Evolutionary conservation across 2,329 filamentous ascomycete genomes (phyloP).

Genomic region (Neoarthrinium moseri): DNA sequence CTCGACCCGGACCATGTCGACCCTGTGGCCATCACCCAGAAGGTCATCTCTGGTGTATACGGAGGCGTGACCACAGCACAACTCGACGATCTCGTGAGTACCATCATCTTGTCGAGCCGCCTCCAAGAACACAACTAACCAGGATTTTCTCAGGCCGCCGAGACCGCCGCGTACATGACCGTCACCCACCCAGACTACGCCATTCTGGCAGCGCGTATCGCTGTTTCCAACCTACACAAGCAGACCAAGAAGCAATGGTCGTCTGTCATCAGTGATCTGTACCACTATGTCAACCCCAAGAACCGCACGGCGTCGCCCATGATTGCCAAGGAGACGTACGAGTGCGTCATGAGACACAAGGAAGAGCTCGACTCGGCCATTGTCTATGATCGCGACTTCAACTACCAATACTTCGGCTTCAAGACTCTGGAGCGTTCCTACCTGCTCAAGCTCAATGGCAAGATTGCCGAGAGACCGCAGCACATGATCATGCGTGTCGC

Average conservation of each 20-base stretch:
- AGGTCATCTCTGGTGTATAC: slow-evolving; percentile 99
- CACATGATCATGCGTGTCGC: slow-evolving; percentile 99
- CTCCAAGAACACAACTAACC: slow-evolving; percentile 17
- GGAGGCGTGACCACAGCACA: slow-evolving; percentile 96
- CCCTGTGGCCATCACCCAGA: slow-evolving; percentile 96
- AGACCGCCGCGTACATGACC: slow-evolving; percentile 99
- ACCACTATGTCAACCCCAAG: slow-evolving; percentile 94
- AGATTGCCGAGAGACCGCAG: slow-evolving; percentile 95
- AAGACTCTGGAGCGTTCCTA: slow-evolving; percentile 99
- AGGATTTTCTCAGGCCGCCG: slow-evolving; percentile 69
- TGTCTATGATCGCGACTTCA: slow-evolving; percentile 98
- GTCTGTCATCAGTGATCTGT: slow-evolving; percentile 88
- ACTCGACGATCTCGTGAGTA: slow-evolving; percentile 88
- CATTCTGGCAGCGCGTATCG: slow-evolving; percentile 95
- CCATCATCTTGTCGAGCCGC: not conserved
- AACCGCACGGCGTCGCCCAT: slow-evolving; percentile 83
- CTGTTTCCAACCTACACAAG: slow-evolving; percentile 99
- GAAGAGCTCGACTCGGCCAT: slow-evolving; percentile 98
- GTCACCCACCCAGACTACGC: slow-evolving; percentile 99
- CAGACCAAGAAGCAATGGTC: slow-evolving; percentile 99
- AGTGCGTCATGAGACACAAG: slow-evolving; percentile 91
- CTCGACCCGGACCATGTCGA: slow-evolving; percentile 94
- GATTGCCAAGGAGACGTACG: slow-evolving; percentile 90
- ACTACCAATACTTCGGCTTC: slow-evolving; percentile 99
- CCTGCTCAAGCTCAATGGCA: slow-evolving; percentile 89